These are phyloP conservation scores for Coleophoma eucalyptorum DNA, from an alignment of 2,329 filamentous ascomycete species.

Conservation along the genomic window DNA sequence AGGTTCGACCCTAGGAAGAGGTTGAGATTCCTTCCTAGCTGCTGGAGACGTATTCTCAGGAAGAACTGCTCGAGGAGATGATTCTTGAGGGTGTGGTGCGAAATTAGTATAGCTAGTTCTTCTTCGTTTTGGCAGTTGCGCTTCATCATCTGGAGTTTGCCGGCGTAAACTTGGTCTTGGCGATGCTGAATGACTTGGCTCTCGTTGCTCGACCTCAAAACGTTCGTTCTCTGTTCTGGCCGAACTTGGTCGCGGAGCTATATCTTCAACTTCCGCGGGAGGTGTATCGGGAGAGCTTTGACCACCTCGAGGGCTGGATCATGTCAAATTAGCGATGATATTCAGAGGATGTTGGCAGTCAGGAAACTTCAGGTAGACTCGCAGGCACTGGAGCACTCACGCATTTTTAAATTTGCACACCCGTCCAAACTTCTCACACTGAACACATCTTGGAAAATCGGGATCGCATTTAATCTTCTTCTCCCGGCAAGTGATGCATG, in stretches of 20 bases:
- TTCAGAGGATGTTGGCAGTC: too few relatives aligned
- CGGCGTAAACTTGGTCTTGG: constrained; percentile 19
- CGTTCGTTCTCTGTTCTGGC: constrained; percentile 23
- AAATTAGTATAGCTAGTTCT: constrained; percentile 24
- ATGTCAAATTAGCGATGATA: constrained; percentile 30
- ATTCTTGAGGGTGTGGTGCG: constrained; percentile 25
- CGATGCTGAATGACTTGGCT: constrained; percentile 21
- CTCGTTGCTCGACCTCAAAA: constrained; percentile 21
- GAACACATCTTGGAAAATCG: constrained; percentile 79
- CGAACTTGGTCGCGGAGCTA: constrained; percentile 19
- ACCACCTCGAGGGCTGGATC: constrained; percentile 26
- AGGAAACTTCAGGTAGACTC: too few relatives aligned
- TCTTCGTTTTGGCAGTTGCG: constrained; percentile 24
- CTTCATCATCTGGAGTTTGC: constrained; percentile 22
- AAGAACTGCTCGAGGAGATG: constrained; percentile 19
- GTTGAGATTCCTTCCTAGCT: constrained; percentile 10
- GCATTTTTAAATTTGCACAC: constrained; percentile 83
- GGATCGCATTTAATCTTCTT: constrained; percentile 98
- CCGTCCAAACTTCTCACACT: constrained; percentile 88
- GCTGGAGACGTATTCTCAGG: constrained; percentile 17
- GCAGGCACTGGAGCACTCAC: constrained; percentile 47
- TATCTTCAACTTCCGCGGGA: constrained; percentile 26
- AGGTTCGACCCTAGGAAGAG: neutral
- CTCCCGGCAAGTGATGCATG: constrained; percentile 89
- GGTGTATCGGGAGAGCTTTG: constrained; percentile 29